Evolutionary conservation across 768 basidiomycete genomes (phyloP).

Genomic region (Lentinus tigrinus): DNA sequence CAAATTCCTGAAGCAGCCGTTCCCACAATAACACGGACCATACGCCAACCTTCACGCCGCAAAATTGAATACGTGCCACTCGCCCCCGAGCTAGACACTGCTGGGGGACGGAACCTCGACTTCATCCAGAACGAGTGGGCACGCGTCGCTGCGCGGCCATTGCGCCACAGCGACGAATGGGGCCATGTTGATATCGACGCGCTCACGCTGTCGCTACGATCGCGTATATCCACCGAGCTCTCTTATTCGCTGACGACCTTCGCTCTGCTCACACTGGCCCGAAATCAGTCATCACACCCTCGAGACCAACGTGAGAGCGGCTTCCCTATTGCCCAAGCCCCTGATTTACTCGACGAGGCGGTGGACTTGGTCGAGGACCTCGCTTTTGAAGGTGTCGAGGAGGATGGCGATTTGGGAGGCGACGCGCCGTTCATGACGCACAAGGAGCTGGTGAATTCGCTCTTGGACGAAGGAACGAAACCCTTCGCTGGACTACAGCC

Average conservation of each 20-base stretch:
- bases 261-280: conserved; percentile 77
- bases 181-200: conserved; percentile 88
- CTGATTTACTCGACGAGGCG: conserved; percentile 82
- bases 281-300: conserved; percentile 39
- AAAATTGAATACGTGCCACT: conserved; percentile 90
- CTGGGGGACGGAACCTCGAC: conserved; percentile 81
- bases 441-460: conserved; percentile 56
- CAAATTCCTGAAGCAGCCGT: conserved; percentile 5
- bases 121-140: conserved; percentile 60
- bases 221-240: conserved; percentile 77
- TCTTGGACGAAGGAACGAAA: conserved; percentile 56
- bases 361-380: conserved; percentile 84
- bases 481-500: conserved; percentile 57
- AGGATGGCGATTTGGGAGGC: conserved; percentile 31
- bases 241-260: conserved; percentile 90
- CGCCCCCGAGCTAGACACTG: conserved; percentile 68
- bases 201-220: conserved; percentile 91
- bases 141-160: conserved; percentile 50
- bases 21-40: conserved; percentile 12
- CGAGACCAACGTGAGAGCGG: conserved; percentile 49
- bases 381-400: conserved; percentile 59
- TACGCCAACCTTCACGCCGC: conserved; percentile 45
- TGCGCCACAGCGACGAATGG: conserved; percentile 81
- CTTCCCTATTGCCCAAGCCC: conserved; percentile 73
- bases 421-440: conserved; percentile 53